These are phyloP conservation scores for Jimgerdemannia lactiflua DNA, from an alignment of 192 early-diverging fungal species.

Conservation along the genomic window DNA sequence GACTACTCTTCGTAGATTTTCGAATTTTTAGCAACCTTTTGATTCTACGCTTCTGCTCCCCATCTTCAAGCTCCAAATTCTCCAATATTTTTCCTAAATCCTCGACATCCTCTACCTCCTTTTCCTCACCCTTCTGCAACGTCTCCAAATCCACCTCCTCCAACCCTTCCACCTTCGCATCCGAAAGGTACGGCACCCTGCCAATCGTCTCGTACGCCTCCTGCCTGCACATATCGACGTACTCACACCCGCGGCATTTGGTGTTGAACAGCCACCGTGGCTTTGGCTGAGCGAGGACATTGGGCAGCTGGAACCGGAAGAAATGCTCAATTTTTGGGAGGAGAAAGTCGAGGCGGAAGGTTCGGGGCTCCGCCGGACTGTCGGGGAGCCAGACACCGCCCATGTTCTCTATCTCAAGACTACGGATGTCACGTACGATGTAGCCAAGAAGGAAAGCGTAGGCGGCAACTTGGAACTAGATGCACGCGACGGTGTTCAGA, in stretches of 20 bases:
- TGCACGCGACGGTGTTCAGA: background rate
- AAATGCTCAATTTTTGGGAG: conserved; percentile 22
- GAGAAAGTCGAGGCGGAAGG: conserved; percentile 30
- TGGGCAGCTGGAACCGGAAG: conserved; percentile 12
- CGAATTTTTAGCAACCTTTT: background rate
- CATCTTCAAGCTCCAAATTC: background rate
- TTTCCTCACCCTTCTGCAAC: background rate
- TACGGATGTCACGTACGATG: conserved; percentile 11
- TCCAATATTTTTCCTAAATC: background rate
- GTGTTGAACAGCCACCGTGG: conserved; percentile 21
- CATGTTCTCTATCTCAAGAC: conserved; percentile 3
- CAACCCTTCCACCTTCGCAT: conserved; percentile 12
- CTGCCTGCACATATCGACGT: conserved; percentile 17
- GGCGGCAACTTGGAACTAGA: conserved; percentile 26
- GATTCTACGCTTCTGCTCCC: background rate
- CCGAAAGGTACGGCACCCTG: conserved; percentile 20
- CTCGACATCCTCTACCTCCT: background rate
- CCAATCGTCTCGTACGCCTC: conserved; percentile 17
- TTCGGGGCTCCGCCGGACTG: conserved; percentile 1
- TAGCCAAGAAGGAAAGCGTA: conserved; percentile 18
- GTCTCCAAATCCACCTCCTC: background rate
- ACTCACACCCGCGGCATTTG: conserved; percentile 21
- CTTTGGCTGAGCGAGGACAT: background rate
- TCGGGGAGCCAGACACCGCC: conserved; percentile 22
- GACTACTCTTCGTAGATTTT: background rate